A percentile compares a stretch with the other conserved stretches of the same genome.
phyloP scores from a whole-genome alignment of 2,329 filamentous ascomycete genomes.

The Diaporthe amygdali region DNA sequence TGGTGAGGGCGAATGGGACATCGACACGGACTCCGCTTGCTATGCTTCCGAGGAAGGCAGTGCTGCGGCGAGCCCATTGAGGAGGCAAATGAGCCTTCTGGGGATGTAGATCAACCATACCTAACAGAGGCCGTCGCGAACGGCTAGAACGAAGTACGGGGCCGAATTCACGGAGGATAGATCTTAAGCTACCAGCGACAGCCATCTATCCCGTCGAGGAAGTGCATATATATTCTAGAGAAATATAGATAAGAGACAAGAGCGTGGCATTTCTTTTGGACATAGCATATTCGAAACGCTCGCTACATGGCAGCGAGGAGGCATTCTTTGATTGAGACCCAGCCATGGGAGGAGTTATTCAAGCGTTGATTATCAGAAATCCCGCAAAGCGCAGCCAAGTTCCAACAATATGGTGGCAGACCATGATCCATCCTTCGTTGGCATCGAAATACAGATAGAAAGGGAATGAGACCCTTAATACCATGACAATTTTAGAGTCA shows the following conservation, averaged over 20 bases:
- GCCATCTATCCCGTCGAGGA: background rate
- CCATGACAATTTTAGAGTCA: background rate
- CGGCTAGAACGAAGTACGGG: background rate
- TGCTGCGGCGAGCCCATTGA: constrained; percentile 68
- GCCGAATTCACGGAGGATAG: background rate
- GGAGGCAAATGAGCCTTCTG: constrained; percentile 76
- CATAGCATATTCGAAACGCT: constrained; percentile 9
- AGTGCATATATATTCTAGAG: constrained; percentile 7
- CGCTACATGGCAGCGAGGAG: constrained; percentile 17
- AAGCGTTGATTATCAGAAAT: background rate
- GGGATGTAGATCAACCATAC: constrained; percentile 53
- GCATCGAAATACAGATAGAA: background rate
- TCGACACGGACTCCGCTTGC: constrained; percentile 83
- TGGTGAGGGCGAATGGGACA: constrained; percentile 80
- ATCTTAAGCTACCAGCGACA: background rate
- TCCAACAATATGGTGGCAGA: background rate
- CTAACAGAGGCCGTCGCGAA: background rate
- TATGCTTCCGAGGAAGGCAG: constrained; percentile 77
- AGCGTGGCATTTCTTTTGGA: constrained; percentile 16
- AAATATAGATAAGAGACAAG: constrained; percentile 11
- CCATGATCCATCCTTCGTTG: background rate
- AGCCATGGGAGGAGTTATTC: background rate
- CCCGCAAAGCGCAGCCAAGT: background rate
- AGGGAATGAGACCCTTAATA: background rate
- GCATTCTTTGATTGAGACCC: background rate